Conservation (phyloP, 768 basidiomycete genomes). For the Psilocybe cubensis region DNA sequence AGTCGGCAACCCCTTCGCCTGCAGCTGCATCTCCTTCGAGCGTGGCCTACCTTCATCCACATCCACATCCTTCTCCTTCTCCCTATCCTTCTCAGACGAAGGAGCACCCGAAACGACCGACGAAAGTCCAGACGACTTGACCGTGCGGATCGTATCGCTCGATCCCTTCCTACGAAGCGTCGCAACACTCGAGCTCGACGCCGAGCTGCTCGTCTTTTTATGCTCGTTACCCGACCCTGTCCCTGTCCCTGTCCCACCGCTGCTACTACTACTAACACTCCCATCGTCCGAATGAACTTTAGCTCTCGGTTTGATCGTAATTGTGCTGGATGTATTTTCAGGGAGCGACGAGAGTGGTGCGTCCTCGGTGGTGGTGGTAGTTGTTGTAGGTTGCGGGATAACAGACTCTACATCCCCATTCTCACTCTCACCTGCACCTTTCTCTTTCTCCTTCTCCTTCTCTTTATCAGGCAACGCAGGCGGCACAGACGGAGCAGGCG, state of each 20-base stretch:
- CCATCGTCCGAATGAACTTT: conserved; percentile 17
- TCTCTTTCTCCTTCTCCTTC: not conserved
- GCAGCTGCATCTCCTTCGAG: too few relatives aligned
- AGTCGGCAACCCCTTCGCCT: too few relatives aligned
- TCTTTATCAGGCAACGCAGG: conserved; percentile 12
- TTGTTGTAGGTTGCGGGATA: not conserved
- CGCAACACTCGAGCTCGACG: conserved; percentile 44
- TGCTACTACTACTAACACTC: too few relatives aligned
- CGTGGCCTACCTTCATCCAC: too few relatives aligned
- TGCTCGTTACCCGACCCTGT: too few relatives aligned
- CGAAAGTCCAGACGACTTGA: conserved; percentile 17
- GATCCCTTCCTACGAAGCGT: conserved; percentile 47
- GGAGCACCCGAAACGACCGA: too few relatives aligned
- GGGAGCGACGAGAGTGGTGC: not conserved
- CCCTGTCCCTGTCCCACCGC: too few relatives aligned
- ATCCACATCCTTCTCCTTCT: too few relatives aligned
- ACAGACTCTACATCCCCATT: conserved; percentile 6
- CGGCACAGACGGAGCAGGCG: not conserved
- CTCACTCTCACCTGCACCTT: not conserved
- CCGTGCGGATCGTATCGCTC: conserved; percentile 48
- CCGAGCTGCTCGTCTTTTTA: conserved; percentile 48
- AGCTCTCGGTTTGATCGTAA: conserved; percentile 29
- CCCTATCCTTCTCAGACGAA: too few relatives aligned
- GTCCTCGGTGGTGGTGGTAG: not conserved
- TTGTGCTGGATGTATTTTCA: conserved; percentile 24